Evolutionary conservation across 352 stramenopile species (phyloP).

Genomic region (Pythium sp.): DNA sequence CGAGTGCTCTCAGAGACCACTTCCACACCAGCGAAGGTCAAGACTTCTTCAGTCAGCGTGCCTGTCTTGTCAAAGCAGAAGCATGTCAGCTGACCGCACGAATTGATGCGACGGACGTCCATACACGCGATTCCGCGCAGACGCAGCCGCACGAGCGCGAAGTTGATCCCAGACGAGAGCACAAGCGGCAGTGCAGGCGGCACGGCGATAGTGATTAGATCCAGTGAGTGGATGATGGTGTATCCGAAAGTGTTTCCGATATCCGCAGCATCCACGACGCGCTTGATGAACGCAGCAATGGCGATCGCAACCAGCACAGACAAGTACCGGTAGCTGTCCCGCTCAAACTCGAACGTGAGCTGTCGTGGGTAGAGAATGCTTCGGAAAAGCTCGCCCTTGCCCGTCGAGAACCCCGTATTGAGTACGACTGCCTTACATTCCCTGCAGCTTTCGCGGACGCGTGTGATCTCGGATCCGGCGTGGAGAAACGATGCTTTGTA

Average conservation of each 20-base stretch:
- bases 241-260: slow-evolving; percentile 19
- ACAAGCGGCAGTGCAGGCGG: slow-evolving; percentile 52
- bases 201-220: slow-evolving; percentile 56
- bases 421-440: slow-evolving; percentile 48
- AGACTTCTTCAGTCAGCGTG: slow-evolving; percentile 61
- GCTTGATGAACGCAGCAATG: slow-evolving; percentile 28
- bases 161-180: slow-evolving; percentile 46
- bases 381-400: slow-evolving; percentile 65
- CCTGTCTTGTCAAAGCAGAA: slow-evolving; percentile 86
- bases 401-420: slow-evolving; percentile 53
- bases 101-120: slow-evolving; percentile 61
- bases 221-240: slow-evolving; percentile 29
- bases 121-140: slow-evolving; percentile 52
- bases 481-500: slow-evolving; percentile 49
- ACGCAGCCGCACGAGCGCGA: slow-evolving; percentile 45
- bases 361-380: slow-evolving; percentile 53
- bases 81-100: slow-evolving; percentile 60
- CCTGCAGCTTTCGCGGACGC: slow-evolving; percentile 5
- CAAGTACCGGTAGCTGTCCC: slow-evolving; percentile 61
- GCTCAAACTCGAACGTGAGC: slow-evolving; percentile 61
- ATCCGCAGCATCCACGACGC: slow-evolving; percentile 28
- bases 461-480: slow-evolving; percentile 39
- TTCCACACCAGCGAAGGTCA: slow-evolving; percentile 38
- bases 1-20: slow-evolving; percentile 17
- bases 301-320: slow-evolving; percentile 25